Base-by-base conservation (phyloP, 2,329 filamentous ascomycete species). In the Calonectria fujianensis region DNA sequence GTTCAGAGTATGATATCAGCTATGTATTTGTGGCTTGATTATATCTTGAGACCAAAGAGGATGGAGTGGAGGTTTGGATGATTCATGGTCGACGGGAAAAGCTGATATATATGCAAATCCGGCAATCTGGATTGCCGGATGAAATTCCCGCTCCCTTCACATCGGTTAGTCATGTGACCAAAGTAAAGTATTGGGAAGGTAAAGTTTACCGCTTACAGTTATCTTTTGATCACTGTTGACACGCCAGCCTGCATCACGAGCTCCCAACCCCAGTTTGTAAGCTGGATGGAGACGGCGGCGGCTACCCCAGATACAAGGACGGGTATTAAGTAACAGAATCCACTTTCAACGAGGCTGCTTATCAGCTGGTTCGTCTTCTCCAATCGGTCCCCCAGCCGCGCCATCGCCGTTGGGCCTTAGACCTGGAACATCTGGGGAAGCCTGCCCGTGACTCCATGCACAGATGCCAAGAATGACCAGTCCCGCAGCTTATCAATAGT, bases 261-360 rank as follows among this genome's bases (percentile, higher is more conserved):
- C 35, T 59, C 32, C 27, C 27, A 59, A 59, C 54, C 54, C 32
- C 20, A 37, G 31, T 59, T 37, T 59, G 54, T 59, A 59, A 59
- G 31, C 52, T 59, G 31, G 52, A 59, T 35, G 52, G 52, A 59
- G 54, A 59, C 54, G 54, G 16, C 29, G 9, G 31, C 29, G 32
- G 32, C n/a, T 57, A 57, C 29, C 52, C 52, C 52, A 57, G 52
- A 57, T 35, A 57, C 54, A 24, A 59, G 3, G 14, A 45, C 59
- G 39, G 59, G 39, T 41, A 63, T 45, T 41, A 63, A 63, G 59
- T 63, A 63, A 63, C 39, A 63, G 37, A 63, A 63, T 63, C 37
- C 59, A 41, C 59, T 31, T 45, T 16, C 9, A 18, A 5, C 13
- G 24, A 63, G 18, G 24, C 14, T 11, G 4, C 35, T 31, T 45